phyloP scores from a whole-genome alignment of 2,329 filamentous ascomycete species.

The Colletotrichum orchidophilum region DNA sequence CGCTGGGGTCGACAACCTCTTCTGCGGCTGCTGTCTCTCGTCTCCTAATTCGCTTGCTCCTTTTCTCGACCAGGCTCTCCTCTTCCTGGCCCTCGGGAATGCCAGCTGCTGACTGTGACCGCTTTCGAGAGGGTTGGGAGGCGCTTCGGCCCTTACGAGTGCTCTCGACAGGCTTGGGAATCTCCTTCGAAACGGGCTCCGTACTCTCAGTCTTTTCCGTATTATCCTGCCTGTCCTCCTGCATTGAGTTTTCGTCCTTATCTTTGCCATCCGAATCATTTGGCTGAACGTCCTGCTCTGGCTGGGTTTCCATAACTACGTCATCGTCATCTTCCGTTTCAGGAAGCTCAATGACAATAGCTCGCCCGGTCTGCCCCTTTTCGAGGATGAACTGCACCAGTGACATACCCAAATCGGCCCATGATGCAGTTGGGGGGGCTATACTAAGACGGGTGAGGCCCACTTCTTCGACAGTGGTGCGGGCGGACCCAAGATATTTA shows the following conservation, averaged over 20 bases:
- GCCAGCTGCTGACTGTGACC: slow-evolving; percentile 70
- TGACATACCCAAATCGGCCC: slow-evolving; percentile 54
- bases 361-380: slow-evolving; percentile 46
- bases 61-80: slow-evolving; percentile 66
- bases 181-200: slow-evolving; percentile 4
- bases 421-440: slow-evolving; percentile 46
- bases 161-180: slow-evolving; percentile 40
- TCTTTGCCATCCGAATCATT: slow-evolving; percentile 38
- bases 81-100: slow-evolving; percentile 65
- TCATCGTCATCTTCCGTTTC: slow-evolving; percentile 46
- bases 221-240: slow-evolving; percentile 34
- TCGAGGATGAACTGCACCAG: slow-evolving; percentile 48
- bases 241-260: slow-evolving; percentile 50
- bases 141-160: slow-evolving; percentile 47
- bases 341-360: slow-evolving; percentile 48
- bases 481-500: slow-evolving; percentile 42
- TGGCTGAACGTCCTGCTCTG: slow-evolving; percentile 18
- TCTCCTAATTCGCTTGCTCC: slow-evolving; percentile 72
- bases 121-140: slow-evolving; percentile 62
- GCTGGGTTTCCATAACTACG: slow-evolving; percentile 39
- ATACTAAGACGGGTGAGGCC: slow-evolving; percentile 39
- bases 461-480: slow-evolving; percentile 22
- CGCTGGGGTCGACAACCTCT: slow-evolving; percentile 62
- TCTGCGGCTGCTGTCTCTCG: slow-evolving; percentile 64
- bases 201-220: slow-evolving; percentile 16